Percentiles rank a stretch among this genome's conserved stretches.
phyloP scores from a whole-genome alignment of 441 rosid species.

The Pelargonium fulgidum region DNA sequence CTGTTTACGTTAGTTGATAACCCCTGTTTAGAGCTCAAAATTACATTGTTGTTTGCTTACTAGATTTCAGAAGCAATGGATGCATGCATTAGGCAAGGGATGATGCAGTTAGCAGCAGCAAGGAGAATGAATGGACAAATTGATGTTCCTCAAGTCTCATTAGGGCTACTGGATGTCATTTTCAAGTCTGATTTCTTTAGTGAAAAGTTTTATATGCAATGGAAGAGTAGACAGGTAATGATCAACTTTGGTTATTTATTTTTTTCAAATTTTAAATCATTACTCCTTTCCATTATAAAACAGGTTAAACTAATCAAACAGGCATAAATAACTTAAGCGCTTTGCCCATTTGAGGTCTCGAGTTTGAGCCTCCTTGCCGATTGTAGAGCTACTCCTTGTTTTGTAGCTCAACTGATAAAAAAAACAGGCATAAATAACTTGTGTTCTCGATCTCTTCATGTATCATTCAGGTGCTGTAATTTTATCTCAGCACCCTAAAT shows the following conservation, averaged over 20 bases:
- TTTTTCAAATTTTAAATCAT: constrained; percentile 5
- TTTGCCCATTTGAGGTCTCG: no score
- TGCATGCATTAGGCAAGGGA: constrained; percentile 62
- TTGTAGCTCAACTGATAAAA: no score
- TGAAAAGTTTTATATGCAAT: constrained; percentile 74
- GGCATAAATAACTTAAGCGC: not conserved
- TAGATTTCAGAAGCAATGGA: constrained; percentile 93
- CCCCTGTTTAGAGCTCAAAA: not conserved
- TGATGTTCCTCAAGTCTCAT: constrained; percentile 70
- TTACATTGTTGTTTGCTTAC: constrained; percentile 20
- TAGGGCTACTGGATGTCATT: constrained; percentile 75
- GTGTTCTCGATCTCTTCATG: not conserved
- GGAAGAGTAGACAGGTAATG: constrained; percentile 90
- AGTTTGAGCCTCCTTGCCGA: no score
- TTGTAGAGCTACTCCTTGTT: no score
- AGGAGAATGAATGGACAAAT: constrained; percentile 49
- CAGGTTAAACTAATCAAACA: constrained; percentile 11
- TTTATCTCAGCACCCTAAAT: not conserved
- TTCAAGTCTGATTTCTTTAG: constrained; percentile 74
- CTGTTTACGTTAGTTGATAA: constrained; percentile 4
- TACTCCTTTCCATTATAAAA: not conserved
- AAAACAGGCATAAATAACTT: not conserved
- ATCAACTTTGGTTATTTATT: constrained; percentile 6
- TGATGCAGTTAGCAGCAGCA: constrained; percentile 53
- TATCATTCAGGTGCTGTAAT: constrained; percentile 4